A percentile compares a stretch with the other conserved stretches of the same genome.
phyloP scores from a whole-genome alignment of 257 asterid genomes.

The Solanum neorickii region DNA sequence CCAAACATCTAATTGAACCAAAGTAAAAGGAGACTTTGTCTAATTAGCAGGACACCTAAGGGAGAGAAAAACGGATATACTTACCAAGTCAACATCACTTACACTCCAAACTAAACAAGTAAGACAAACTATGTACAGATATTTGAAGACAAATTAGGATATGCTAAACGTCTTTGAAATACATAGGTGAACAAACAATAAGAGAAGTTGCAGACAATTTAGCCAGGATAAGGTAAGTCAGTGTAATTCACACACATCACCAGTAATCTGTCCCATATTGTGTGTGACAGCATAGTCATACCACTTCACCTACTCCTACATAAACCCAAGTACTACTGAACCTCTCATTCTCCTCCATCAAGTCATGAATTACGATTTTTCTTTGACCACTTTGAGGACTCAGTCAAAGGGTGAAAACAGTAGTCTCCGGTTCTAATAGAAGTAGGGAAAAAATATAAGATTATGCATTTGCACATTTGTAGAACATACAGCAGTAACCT shows the following conservation, averaged over 20 bases:
- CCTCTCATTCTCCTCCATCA: not conserved
- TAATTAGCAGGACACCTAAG: not conserved
- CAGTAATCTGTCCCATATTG: not conserved
- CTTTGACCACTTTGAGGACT: not conserved
- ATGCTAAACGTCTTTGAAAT: not conserved
- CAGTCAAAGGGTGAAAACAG: not conserved
- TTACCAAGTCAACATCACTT: not conserved
- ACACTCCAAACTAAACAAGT: not conserved
- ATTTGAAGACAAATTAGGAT: not conserved
- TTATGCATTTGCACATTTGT: not conserved
- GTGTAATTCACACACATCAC: not conserved
- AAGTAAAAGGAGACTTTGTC: not conserved
- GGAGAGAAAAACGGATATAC: not conserved
- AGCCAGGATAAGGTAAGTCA: not conserved
- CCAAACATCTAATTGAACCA: not conserved
- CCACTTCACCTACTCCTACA: not conserved
- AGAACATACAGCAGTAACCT: not conserved
- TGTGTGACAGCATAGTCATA: not conserved
- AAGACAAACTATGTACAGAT: not conserved
- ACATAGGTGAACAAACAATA: not conserved
- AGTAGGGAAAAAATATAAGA: not conserved
- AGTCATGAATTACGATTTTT: not conserved
- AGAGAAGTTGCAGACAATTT: not conserved
- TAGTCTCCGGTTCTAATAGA: not conserved
- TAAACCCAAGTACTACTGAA: not conserved